Evolutionary conservation across 192 early-diverging fungal genomes (phyloP), one percentile per base, ranked within the genome.

Genomic region (Umbelopsis ramanniana): DNA sequence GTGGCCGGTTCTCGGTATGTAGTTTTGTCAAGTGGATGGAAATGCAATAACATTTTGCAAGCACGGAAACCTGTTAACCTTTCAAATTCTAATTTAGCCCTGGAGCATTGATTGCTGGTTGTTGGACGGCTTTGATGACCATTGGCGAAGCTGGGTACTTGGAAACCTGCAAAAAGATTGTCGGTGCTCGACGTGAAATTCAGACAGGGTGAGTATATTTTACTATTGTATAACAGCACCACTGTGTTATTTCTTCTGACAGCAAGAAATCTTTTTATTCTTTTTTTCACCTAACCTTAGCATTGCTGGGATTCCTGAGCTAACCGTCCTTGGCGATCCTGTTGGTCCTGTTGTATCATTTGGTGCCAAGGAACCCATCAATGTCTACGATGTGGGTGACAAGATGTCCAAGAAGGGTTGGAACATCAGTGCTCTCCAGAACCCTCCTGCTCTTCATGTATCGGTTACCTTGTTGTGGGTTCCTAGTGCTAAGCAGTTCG

Each of bases 21-120:
- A 12, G 0, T 52, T 38, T 67, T 67, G 19, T 2, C 1, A 67
- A n/a, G 2, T 21, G 9, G 66, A 29, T 29, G 29, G 29, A 29
- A 29, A 29, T 29, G 1, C 21, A n/a, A 40, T 60, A n/a, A 21
- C 2, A 47, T 45, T 23, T 33, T 63, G 46, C 17, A 48, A 46
- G 37, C 26, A 21, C 35, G 70, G 40, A 22, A 24, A 24, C n/a
- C n/a, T 55, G 19, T 67, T 47, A 48, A 35, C 21, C 23, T 47
- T 37, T 35, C 15, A 1, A 12, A 23, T 48, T 74, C 14, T 1
- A 15, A 21, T 37, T 21, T 15, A 81, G 91, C 24, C 92, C 93
- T 37, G 97, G 97, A 43, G 91, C 96, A 3, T 85, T 99, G 63
- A 92, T 97, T 85, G 97, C 97, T 12, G 95, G 93, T 29, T 97